Evolutionary conservation across 495 filamentous ascomycete genomes (phyloP).

Genomic region (Penicillium arizonense): DNA sequence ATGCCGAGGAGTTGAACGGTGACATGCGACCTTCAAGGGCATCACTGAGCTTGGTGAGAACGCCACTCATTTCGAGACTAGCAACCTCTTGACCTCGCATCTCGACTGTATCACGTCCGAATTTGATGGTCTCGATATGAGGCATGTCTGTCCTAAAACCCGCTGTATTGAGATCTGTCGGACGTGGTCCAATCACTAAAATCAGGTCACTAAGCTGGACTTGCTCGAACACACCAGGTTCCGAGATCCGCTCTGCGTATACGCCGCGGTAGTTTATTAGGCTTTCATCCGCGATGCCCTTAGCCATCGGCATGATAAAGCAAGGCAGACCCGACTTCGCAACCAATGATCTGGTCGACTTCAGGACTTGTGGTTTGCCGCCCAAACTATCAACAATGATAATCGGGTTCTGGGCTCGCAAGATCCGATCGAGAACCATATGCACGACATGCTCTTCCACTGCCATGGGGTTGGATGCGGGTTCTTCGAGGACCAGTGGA

Average conservation of each 20-base stretch:
- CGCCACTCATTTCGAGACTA: background rate
- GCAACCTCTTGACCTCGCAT: background rate
- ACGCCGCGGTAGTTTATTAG: slow-evolving; percentile 4
- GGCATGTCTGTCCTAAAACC: slow-evolving; percentile 5
- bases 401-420: slow-evolving; percentile 1
- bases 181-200: slow-evolving; percentile 8
- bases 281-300: slow-evolving; percentile 11
- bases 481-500: background rate
- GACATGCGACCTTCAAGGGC: background rate
- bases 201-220: slow-evolving; percentile 11
- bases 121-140: slow-evolving; percentile 8
- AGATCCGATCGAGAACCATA: background rate
- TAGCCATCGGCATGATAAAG: slow-evolving; percentile 10
- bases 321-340: slow-evolving; percentile 4
- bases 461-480: background rate
- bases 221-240: slow-evolving; percentile 1
- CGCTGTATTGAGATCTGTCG: slow-evolving; percentile 9
- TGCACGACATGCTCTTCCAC: slow-evolving; percentile 4
- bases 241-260: slow-evolving; percentile 1
- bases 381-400: slow-evolving; percentile 11
- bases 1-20: background rate
- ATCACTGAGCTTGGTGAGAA: slow-evolving; percentile 5
- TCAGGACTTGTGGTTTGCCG: background rate
- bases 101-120: slow-evolving; percentile 1
- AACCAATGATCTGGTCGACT: slow-evolving; percentile 5